Base-by-base conservation (phyloP, 2,329 filamentous ascomycete genomes). In the Aureobasidium sp. region DNA sequence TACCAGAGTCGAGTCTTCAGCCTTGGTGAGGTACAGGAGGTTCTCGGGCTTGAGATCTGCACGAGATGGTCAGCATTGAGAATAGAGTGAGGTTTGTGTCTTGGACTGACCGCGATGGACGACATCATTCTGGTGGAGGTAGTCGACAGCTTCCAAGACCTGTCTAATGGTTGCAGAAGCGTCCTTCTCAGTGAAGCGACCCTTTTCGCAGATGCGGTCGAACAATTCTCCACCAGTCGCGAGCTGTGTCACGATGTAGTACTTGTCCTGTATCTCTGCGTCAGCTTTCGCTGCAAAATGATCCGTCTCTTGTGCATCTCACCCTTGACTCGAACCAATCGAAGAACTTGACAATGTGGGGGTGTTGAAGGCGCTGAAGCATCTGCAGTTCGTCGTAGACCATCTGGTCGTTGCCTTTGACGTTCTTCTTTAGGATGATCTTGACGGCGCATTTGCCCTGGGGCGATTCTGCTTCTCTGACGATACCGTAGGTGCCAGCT, bases 261-360 rank as follows among this genome's bases (percentile, higher is more conserved):
- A 99, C 81, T 99, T 99, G 81, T 99, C 94, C 92, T 96, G 69
- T 34, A 32, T 24, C 15, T 17, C 5, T n/a, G 15, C 8, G 46
- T 64, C 48, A 57, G 51, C 48, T 13, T 34, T 7, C 27, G 63
- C 44, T 50, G 44, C 17, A 3, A 9, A 26, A 12, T n/a, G 39
- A 9, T 6, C 29, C 37, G 20, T 44, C 34, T 39, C 36, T 44
- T 32, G 55, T 62, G 24, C 2, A 10, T 41, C 86, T 68, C 78
- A 96, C 92, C 78, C 92, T 90, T 62, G 93, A 97, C 79, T 99
- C 94, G 73, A 99, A 99, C 93, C 94, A 99, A 76, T 99, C 94
- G 69, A 94, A 89, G 73, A 99, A 99, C 69, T 88, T 87, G 78
- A 99, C 94, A 74, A 99, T 99, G 77, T 97, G 91, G 59, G 91